These are phyloP conservation scores for Violaceomyces palustris DNA, from an alignment of 1,284 basidiomycete species.

Conservation along the genomic window DNA sequence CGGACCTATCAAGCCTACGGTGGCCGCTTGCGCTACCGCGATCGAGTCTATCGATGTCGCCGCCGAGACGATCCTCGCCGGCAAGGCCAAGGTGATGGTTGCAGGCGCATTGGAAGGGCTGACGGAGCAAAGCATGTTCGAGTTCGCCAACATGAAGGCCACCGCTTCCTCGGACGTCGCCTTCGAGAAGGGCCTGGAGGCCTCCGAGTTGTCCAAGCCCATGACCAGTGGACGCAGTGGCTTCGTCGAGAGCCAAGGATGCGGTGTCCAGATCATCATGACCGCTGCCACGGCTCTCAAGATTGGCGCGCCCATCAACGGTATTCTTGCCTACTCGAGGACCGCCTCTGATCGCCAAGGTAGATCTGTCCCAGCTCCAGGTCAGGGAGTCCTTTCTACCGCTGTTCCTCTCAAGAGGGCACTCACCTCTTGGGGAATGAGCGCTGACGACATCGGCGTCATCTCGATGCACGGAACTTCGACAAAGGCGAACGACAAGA, in stretches of 20 bases:
- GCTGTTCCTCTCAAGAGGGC: slow-evolving; percentile 76
- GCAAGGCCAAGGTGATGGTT: slow-evolving; percentile 98
- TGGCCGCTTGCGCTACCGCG: slow-evolving; percentile 94
- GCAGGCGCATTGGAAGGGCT: slow-evolving; percentile 96
- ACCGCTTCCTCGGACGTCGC: slow-evolving; percentile 93
- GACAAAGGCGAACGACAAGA: slow-evolving; percentile 94
- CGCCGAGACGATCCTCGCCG: slow-evolving; percentile 83
- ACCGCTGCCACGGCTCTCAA: slow-evolving; percentile 91
- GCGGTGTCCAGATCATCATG: slow-evolving; percentile 94
- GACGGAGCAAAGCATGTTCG: slow-evolving; percentile 89
- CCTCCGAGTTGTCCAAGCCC: slow-evolving; percentile 94
- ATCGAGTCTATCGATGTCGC: slow-evolving; percentile 95
- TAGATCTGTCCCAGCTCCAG: slow-evolving; percentile 68
- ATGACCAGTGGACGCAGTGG: slow-evolving; percentile 78
- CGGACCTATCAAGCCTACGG: slow-evolving; percentile 94
- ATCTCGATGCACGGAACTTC: slow-evolving; percentile 88
- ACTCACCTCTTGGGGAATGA: slow-evolving; percentile 89
- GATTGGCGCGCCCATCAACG: slow-evolving; percentile 84
- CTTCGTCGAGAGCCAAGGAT: slow-evolving; percentile 82
- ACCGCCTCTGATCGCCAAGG: slow-evolving; percentile 90
- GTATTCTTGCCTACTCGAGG: slow-evolving; percentile 86
- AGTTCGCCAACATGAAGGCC: slow-evolving; percentile 94
- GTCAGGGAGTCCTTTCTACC: slow-evolving; percentile 23
- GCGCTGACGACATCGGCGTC: slow-evolving; percentile 73
- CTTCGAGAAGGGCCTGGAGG: slow-evolving; percentile 95